A percentile compares a stretch with the other conserved stretches of the same genome.
Conservation (phyloP, 1,139 yeast genomes). For the Saccharomyces pastorianus region DNA sequence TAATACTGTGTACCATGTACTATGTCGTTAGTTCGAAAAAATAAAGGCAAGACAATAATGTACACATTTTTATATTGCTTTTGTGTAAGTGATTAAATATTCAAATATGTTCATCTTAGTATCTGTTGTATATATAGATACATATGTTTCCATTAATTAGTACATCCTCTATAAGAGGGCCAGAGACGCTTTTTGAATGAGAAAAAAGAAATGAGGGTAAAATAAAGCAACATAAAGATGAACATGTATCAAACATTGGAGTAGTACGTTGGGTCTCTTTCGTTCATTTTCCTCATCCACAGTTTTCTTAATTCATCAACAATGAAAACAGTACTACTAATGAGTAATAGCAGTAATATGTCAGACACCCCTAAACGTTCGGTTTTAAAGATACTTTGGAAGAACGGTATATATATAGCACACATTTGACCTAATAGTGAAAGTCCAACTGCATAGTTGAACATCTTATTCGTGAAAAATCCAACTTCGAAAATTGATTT, state of each 20-base stretch:
- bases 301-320: conserved; percentile 77
- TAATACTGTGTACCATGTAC: too few relatives aligned
- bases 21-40: too few relatives aligned
- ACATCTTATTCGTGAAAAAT: conserved; percentile 67
- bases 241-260: conserved; percentile 19
- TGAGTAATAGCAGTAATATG: conserved; percentile 47
- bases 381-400: conserved; percentile 87
- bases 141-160: too few relatives aligned
- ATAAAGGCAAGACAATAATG: too few relatives aligned
- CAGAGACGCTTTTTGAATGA: too few relatives aligned
- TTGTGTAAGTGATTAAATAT: too few relatives aligned
- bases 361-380: conserved; percentile 61
- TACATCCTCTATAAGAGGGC: too few relatives aligned
- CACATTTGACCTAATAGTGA: conserved; percentile 86
- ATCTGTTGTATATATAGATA: too few relatives aligned
- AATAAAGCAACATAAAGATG: too few relatives aligned
- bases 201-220: too few relatives aligned
- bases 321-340: conserved; percentile 76
- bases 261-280: conserved; percentile 17
- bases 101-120: too few relatives aligned
- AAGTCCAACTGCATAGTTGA: conserved; percentile 85
- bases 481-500: conserved; percentile 80
- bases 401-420: conserved; percentile 86
- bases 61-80: too few relatives aligned
- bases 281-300: conserved; percentile 13